phyloP scores from a whole-genome alignment of 75 land plant genomes.

The Cryptomeria japonica region DNA sequence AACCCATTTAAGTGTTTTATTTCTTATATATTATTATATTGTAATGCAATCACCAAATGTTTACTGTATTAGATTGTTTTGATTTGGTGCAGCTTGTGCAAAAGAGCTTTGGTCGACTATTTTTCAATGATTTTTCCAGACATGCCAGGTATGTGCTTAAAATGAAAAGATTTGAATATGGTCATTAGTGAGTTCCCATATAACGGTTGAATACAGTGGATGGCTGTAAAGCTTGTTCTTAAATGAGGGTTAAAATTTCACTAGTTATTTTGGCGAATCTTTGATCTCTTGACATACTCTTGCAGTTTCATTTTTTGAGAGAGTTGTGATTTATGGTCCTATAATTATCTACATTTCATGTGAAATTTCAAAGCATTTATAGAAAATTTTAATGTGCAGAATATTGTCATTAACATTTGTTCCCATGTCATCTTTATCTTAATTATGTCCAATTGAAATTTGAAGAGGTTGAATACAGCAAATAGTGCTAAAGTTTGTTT shows the following conservation, averaged over 20 bases:
- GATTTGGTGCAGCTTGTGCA: constrained; percentile 87
- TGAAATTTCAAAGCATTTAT: too few species aligned
- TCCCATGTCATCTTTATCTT: not conserved
- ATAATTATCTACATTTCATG: not conserved
- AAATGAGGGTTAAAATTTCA: not conserved
- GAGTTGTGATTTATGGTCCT: too few species aligned
- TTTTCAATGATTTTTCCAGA: constrained; percentile 75
- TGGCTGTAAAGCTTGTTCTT: not conserved
- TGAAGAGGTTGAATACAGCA: not conserved
- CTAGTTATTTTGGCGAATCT: not conserved
- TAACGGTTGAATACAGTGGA: not conserved
- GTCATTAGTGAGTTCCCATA: not conserved
- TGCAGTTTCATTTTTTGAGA: not conserved
- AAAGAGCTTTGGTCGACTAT: constrained; percentile 90
- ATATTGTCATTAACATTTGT: too few species aligned
- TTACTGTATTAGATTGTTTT: not conserved
- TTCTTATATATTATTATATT: not conserved
- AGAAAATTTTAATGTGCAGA: too few species aligned
- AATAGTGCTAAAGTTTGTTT: not conserved
- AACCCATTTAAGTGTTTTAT: not conserved
- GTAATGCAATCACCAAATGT: not conserved
- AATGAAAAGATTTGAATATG: not conserved
- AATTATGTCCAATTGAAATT: not conserved
- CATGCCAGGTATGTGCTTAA: constrained; percentile 58
- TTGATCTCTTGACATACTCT: not conserved